phyloP scores from a whole-genome alignment of 805 yeast genomes.

The Blastobotrys terrestris region DNA sequence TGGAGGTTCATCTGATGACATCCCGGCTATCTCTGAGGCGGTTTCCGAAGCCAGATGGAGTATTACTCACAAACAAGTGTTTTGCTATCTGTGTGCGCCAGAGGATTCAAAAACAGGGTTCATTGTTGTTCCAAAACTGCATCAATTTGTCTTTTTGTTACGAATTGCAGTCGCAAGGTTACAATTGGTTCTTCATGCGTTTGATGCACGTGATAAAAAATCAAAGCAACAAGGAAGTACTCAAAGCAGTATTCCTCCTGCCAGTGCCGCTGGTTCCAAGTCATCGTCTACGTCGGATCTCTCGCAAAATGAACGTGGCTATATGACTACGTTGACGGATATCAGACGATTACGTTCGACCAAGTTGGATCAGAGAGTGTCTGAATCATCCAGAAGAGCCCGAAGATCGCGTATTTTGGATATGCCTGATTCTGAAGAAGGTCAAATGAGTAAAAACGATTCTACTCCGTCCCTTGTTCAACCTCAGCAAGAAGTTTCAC shows the following conservation, averaged over 20 bases:
- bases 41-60: conserved; percentile 36
- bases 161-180: conserved; percentile 77
- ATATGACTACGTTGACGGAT: conserved; percentile 65
- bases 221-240: conserved; percentile 1
- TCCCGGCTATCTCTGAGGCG: conserved; percentile 32
- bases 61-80: conserved; percentile 31
- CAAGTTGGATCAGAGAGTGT: conserved; percentile 56
- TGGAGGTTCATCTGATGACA: conserved; percentile 33
- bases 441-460: conserved; percentile 16
- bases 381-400: conserved; percentile 50
- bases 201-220: conserved; percentile 19
- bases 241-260: neutral
- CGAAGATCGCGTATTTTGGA: conserved; percentile 62
- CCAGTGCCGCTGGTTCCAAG: neutral
- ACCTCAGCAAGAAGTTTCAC: neutral
- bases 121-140: conserved; percentile 54
- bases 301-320: conserved; percentile 32
- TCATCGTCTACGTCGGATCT: conserved; percentile 1
- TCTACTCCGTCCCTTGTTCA: conserved; percentile 12
- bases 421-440: conserved; percentile 40
- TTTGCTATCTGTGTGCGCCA: conserved; percentile 60
- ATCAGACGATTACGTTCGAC: conserved; percentile 69
- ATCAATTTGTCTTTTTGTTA: conserved; percentile 69
- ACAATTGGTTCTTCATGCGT: conserved; percentile 34
- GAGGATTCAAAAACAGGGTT: conserved; percentile 36